Base-by-base conservation (phyloP, 1,284 basidiomycete species). In the Malassezia yamatoensis region DNA sequence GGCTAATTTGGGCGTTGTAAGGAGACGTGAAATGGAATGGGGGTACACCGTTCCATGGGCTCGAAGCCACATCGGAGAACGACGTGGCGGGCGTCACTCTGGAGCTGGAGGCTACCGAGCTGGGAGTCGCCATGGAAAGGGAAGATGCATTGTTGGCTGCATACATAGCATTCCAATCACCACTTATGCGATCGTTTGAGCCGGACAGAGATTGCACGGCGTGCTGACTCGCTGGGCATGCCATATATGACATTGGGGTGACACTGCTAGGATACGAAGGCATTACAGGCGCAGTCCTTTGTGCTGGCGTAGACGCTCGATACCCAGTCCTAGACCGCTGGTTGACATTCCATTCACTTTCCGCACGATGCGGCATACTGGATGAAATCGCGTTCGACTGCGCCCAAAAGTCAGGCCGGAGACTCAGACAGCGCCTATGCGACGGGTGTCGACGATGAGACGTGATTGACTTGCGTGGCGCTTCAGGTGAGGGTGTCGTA, bases 11-110 rank as follows among this genome's bases (percentile, higher is more conserved):
- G 24, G 24, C 4, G 4, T 29, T 3, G 24, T 29, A 29, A 7
- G 24, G 24, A 29, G 39, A 41, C 43, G 29, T 9, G 24, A 11
- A 13, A 12, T 16, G 32, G 33, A 35, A 20, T 16, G 45, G 9
- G 18, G 45, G 45, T 24, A 37, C 16, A 15, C 34, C n/a, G 5
- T 15, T 49, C 47, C 47, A 49, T 3, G 47, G 47, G 21, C 44
- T 44, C 15, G 49, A 44, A 15, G 59, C 58, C 7, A 72, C 29
- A 40, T 74, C 71, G 20, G 65, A 67, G 6, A 64, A 49, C 1
- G 70, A 68, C 5, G 70, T 71, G 40, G 70, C 62, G 10, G 71
- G 70, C 8, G 71, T 69, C n/a, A 63, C 64, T 39, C 63, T 60
- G n/a, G 54, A 45, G 47, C 70, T 70, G 50, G 53, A 65, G 53